Evolutionary conservation across 371 early-diverging fungal species (phyloP).

Genomic region (Dipsacomyces acuminosporus): DNA sequence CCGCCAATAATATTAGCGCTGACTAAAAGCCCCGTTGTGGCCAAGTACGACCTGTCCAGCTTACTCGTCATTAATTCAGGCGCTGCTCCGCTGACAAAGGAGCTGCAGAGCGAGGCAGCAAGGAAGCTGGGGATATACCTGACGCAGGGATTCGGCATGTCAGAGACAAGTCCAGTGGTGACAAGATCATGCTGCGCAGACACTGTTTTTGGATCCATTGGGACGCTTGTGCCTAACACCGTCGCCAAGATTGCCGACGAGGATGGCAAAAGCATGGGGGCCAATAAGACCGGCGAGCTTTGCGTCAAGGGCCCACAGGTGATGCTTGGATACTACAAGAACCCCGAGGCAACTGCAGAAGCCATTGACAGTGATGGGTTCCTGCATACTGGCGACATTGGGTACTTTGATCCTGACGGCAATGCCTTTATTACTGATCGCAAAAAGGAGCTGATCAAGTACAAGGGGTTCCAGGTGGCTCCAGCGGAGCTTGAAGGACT

Average conservation of each 20-base stretch:
- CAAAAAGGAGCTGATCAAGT: slow-evolving; percentile 71
- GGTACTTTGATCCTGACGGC: slow-evolving; percentile 67
- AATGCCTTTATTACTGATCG: slow-evolving; percentile 59
- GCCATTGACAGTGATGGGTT: slow-evolving; percentile 81
- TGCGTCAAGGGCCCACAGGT: slow-evolving; percentile 87
- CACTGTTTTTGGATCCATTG: slow-evolving; percentile 59
- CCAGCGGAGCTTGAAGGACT: slow-evolving; percentile 85
- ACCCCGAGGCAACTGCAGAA: slow-evolving; percentile 70
- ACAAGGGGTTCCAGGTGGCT: slow-evolving; percentile 69
- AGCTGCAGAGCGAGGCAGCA: slow-evolving; percentile 32
- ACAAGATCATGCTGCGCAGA: slow-evolving; percentile 43
- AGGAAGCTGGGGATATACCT: slow-evolving; percentile 20
- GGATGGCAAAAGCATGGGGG: slow-evolving; percentile 53
- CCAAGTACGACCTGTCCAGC: slow-evolving; percentile 63
- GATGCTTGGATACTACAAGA: slow-evolving; percentile 84
- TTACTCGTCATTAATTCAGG: slow-evolving; percentile 63
- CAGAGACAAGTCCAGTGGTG: slow-evolving; percentile 62
- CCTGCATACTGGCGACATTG: slow-evolving; percentile 97
- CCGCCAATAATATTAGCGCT: slow-evolving; percentile 74
- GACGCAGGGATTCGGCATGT: slow-evolving; percentile 62
- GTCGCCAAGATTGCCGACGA: slow-evolving; percentile 67
- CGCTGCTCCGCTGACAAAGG: slow-evolving; percentile 73
- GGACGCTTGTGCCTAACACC: slow-evolving; percentile 62
- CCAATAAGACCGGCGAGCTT: slow-evolving; percentile 70
- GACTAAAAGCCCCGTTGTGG: slow-evolving; percentile 62